Conservation (phyloP, 1,139 yeast genomes). For the Blastobotrys buckinghamii region DNA sequence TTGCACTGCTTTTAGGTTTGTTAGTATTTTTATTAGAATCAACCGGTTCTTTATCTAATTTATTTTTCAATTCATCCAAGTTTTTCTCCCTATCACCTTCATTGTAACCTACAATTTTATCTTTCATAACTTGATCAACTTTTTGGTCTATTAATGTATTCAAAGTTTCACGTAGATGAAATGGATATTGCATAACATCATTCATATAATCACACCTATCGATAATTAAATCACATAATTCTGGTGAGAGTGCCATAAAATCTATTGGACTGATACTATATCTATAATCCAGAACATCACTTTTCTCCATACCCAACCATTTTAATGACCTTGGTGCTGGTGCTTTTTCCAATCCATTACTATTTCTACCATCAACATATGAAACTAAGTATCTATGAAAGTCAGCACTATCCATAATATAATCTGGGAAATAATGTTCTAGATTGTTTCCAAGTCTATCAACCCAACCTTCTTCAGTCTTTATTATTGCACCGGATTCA, state of each 20-base stretch:
- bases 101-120: neutral
- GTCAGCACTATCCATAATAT: constrained; percentile 8
- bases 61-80: neutral
- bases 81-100: neutral
- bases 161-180: constrained; percentile 5
- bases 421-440: constrained; percentile 9
- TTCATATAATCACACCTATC: constrained; percentile 1
- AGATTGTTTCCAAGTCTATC: constrained; percentile 6
- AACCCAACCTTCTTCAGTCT: constrained; percentile 2
- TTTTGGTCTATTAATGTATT: constrained; percentile 4
- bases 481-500: constrained; percentile 6
- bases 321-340: neutral
- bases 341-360: neutral
- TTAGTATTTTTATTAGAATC: neutral
- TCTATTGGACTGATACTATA: constrained; percentile 10
- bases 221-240: constrained; percentile 9
- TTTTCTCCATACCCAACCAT: constrained; percentile 3
- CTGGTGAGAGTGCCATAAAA: constrained; percentile 11
- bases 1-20: neutral
- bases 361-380: constrained; percentile 2
- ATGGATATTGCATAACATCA: constrained; percentile 10
- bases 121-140: neutral
- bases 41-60: too few species aligned
- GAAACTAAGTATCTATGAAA: constrained; percentile 7
- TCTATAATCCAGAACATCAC: constrained; percentile 6